These are phyloP conservation scores for Leptoxyphium fumago DNA, from an alignment of 2,329 filamentous ascomycete genomes.

Conservation along the genomic window DNA sequence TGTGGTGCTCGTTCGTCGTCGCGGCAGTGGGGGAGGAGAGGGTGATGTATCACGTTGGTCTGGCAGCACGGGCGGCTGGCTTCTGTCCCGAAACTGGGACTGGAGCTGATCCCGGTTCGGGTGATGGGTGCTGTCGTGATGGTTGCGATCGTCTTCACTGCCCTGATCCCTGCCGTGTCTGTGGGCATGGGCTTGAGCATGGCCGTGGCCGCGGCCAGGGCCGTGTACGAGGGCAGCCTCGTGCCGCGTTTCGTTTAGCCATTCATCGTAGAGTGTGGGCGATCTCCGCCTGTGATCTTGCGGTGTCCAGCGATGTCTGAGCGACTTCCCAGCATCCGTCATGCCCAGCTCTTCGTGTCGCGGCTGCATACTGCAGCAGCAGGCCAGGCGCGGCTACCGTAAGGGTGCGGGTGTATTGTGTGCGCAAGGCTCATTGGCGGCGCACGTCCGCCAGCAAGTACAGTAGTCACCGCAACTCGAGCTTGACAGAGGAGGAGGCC, in stretches of 20 bases:
- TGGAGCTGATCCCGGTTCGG: conserved; percentile 1
- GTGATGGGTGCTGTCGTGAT: conserved; percentile 9
- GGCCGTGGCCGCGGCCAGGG: conserved; percentile 8
- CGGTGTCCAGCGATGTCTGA: conserved; percentile 6
- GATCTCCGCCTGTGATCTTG: conserved; percentile 7
- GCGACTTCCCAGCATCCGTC: neutral
- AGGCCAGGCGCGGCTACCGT: too few relatives aligned
- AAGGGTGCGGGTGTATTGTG: neutral
- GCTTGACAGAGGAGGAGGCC: neutral
- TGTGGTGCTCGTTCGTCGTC: neutral
- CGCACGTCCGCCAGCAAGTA: neutral
- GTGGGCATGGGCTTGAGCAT: conserved; percentile 4
- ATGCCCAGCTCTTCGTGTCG: neutral
- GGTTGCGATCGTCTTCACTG: too few relatives aligned
- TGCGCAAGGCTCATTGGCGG: neutral
- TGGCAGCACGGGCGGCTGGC: neutral
- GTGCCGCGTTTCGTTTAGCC: conserved; percentile 13
- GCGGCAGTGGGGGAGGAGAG: neutral
- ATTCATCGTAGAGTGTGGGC: conserved; percentile 19
- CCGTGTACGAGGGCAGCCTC: conserved; percentile 3
- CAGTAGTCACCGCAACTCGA: neutral
- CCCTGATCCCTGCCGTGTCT: too few relatives aligned
- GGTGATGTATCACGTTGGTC: neutral
- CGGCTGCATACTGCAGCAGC: too few relatives aligned
- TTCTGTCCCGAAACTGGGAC: conserved; percentile 1